Percentiles rank a stretch among this genome's conserved stretches.
These are phyloP conservation scores for Neocallimastix lanati DNA, from an alignment of 192 early-diverging fungal genomes.

Conservation along the genomic window DNA sequence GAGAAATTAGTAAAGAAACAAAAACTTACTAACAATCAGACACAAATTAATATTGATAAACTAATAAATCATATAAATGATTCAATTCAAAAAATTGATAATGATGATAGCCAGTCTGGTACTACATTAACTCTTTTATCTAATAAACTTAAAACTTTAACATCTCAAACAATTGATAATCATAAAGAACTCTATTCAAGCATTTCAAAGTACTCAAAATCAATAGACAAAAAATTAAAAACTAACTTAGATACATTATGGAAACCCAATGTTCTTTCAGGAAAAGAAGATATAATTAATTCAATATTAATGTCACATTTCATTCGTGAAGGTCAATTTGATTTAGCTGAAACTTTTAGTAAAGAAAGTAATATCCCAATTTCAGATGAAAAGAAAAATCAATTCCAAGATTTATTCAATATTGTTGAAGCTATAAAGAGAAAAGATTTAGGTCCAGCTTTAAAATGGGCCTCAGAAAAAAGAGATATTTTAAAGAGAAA, in stretches of 20 bases:
- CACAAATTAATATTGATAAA: slow-evolving; percentile 17
- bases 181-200: not conserved
- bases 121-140: not conserved
- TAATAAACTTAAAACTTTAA: not conserved
- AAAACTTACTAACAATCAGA: slow-evolving; percentile 18
- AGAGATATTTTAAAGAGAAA: slow-evolving; percentile 26
- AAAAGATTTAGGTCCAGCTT: not conserved
- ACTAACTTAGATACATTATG: slow-evolving; percentile 34
- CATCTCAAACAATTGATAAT: slow-evolving; percentile 2
- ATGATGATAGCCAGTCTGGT: not conserved
- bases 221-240: slow-evolving; percentile 39
- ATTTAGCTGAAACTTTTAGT: slow-evolving; percentile 47
- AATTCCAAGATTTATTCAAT: slow-evolving; percentile 69
- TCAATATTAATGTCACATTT: not conserved
- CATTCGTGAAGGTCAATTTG: slow-evolving; percentile 63
- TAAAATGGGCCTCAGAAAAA: slow-evolving; percentile 53
- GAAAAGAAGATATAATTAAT: not conserved
- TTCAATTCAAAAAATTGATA: slow-evolving; percentile 15
- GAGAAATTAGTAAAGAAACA: slow-evolving; percentile 50
- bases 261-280: slow-evolving; percentile 23
- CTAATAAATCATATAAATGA: slow-evolving; percentile 18
- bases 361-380: slow-evolving; percentile 12
- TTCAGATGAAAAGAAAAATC: slow-evolving; percentile 22
- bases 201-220: slow-evolving; percentile 4
- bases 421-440: slow-evolving; percentile 38